These are phyloP conservation scores for Kazachstania sp. DNA, from an alignment of 1,139 yeast genomes.

Conservation along the genomic window DNA sequence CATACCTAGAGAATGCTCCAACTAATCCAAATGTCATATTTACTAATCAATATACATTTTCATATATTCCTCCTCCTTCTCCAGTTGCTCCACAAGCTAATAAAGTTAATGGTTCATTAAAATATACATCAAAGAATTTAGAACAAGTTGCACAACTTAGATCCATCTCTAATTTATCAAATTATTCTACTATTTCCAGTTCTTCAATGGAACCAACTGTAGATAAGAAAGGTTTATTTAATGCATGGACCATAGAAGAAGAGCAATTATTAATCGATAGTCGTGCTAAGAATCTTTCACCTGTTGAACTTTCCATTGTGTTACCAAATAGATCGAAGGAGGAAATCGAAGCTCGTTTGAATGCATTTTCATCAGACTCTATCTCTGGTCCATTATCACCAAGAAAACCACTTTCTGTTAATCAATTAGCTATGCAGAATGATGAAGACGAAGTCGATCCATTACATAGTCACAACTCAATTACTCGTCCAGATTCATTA, in stretches of 20 bases:
- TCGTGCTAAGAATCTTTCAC: slow-evolving; percentile 48
- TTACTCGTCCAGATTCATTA: background rate
- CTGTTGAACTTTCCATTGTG: slow-evolving; percentile 66
- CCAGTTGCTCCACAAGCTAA: background rate
- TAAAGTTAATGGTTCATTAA: background rate
- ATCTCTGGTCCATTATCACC: background rate
- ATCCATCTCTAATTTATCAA: background rate
- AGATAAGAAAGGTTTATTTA: background rate
- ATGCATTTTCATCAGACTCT: slow-evolving; percentile 35
- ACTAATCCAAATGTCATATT: slow-evolving; percentile 5
- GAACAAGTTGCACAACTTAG: background rate
- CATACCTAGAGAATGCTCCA: background rate
- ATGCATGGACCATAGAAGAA: slow-evolving; percentile 42
- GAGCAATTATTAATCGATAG: slow-evolving; percentile 63
- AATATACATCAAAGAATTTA: background rate
- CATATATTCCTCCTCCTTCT: slow-evolving; percentile 1
- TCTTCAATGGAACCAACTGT: background rate
- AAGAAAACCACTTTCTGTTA: slow-evolving; percentile 1
- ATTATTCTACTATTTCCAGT: background rate
- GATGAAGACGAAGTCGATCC: slow-evolving; percentile 12
- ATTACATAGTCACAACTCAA: slow-evolving; percentile 3
- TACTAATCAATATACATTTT: slow-evolving; percentile 3
- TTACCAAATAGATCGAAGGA: slow-evolving; percentile 65
- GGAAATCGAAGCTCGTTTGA: slow-evolving; percentile 62
- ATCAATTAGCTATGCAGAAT: slow-evolving; percentile 6